These are phyloP conservation scores for Spergularia azorica DNA, from an alignment of 179 eudicot species.

Conservation along the genomic window DNA sequence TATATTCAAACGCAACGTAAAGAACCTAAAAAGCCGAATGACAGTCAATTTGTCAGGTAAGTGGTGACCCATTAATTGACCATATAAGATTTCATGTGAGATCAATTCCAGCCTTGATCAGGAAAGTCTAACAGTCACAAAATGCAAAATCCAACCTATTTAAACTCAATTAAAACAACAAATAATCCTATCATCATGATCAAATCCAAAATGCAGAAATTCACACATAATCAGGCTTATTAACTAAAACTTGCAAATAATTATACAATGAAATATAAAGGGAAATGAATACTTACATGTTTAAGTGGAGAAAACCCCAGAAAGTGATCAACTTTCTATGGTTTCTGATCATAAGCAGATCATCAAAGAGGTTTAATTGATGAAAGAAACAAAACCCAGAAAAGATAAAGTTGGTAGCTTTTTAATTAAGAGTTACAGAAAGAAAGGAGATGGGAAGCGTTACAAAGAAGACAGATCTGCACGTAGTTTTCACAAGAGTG, in stretches of 20 bases:
- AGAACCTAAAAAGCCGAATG: too few relatives aligned
- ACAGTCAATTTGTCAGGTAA: neutral
- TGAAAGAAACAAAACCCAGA: neutral
- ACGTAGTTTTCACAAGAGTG: conserved; percentile 39
- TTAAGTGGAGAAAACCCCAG: conserved; percentile 26
- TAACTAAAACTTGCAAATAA: neutral
- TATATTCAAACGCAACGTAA: too few relatives aligned
- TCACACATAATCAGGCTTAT: neutral
- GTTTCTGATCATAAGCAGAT: conserved; percentile 15
- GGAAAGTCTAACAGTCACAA: neutral
- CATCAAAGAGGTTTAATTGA: conserved; percentile 22
- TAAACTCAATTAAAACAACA: neutral
- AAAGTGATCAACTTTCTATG: conserved; percentile 2
- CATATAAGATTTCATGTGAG: too few relatives aligned
- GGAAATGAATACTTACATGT: conserved; percentile 30
- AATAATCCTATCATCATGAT: neutral
- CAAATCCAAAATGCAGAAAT: neutral
- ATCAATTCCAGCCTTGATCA: neutral
- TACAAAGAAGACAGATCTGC: conserved; percentile 40
- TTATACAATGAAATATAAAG: neutral
- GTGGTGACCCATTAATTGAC: too few relatives aligned
- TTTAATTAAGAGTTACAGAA: neutral
- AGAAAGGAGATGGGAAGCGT: conserved; percentile 3
- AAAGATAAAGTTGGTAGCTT: neutral
- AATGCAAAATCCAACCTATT: conserved; percentile 6